A percentile compares a stretch with the other conserved stretches of the same genome.
phyloP scores from a whole-genome alignment of 164 flowering plant species.

The Chimonanthus praecox region DNA sequence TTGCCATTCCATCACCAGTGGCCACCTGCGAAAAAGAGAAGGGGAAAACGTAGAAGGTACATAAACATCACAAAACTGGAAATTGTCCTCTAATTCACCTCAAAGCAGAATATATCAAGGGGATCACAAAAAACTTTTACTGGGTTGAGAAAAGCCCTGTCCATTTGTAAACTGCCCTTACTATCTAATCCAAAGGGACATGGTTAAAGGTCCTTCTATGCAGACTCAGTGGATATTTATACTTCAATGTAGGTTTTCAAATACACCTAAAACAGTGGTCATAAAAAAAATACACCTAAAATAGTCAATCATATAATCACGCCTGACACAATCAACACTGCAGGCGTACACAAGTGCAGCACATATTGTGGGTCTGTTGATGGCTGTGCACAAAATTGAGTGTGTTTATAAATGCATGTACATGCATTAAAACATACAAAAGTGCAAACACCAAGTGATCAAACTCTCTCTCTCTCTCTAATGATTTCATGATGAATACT shows the following conservation, averaged over 20 bases:
- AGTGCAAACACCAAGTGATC: no score
- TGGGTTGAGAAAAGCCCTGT: not conserved
- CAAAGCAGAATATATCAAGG: not conserved
- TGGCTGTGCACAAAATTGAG: no score
- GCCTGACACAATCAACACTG: no score
- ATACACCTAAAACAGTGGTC: not conserved
- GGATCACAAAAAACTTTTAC: no score
- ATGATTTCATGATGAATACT: no score
- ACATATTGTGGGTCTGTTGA: no score
- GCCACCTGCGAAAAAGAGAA: conserved; percentile 55
- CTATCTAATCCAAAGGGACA: not conserved
- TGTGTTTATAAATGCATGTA: no score
- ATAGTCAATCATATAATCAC: not conserved
- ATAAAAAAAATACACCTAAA: no score
- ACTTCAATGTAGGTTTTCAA: not conserved
- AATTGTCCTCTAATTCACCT: not conserved
- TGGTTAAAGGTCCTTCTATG: not conserved
- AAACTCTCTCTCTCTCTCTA: no score
- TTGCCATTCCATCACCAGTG: conserved; percentile 97
- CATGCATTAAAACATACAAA: no score
- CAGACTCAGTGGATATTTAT: not conserved
- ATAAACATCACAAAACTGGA: not conserved
- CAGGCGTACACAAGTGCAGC: no score
- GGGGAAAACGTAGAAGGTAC: not conserved
- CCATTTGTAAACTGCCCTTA: not conserved